A percentile compares a stretch with the other conserved stretches of the same genome.
These are phyloP conservation scores for Xylaria castorea DNA, from an alignment of 495 filamentous ascomycete genomes.

Conservation along the genomic window DNA sequence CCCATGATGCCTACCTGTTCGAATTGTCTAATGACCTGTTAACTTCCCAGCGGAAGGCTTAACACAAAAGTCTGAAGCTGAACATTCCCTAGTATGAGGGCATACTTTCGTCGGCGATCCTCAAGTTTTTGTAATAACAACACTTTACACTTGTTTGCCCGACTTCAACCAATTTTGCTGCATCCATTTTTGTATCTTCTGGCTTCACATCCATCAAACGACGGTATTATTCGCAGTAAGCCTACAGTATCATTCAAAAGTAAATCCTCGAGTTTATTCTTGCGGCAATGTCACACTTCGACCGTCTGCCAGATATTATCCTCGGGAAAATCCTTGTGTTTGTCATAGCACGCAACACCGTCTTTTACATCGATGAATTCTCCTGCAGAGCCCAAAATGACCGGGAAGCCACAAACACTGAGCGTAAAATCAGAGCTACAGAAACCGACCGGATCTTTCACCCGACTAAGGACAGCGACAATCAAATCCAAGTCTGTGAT, in stretches of 20 bases:
- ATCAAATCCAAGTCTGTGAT: neutral
- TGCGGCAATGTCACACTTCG: neutral
- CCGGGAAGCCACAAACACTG: neutral
- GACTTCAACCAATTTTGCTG: neutral
- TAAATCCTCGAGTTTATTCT: neutral
- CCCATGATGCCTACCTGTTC: neutral
- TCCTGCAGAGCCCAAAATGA: neutral
- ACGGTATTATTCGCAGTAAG: neutral
- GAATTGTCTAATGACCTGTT: neutral
- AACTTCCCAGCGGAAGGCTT: neutral
- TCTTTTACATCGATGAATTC: neutral
- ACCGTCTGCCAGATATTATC: neutral
- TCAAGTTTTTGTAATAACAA: neutral
- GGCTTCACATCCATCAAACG: neutral
- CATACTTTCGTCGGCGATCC: neutral
- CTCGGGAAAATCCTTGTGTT: neutral
- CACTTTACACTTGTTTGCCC: neutral
- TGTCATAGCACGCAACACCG: neutral
- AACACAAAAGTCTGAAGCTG: neutral
- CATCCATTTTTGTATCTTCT: neutral
- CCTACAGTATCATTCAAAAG: neutral
- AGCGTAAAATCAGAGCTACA: neutral
- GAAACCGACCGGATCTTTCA: neutral
- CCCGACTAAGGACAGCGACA: neutral
- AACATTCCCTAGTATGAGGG: neutral